A percentile compares a stretch with the other conserved stretches of the same genome.
Evolutionary conservation across 2,329 filamentous ascomycete genomes (phyloP).

Genomic region (Cordyceps tenuipes): DNA sequence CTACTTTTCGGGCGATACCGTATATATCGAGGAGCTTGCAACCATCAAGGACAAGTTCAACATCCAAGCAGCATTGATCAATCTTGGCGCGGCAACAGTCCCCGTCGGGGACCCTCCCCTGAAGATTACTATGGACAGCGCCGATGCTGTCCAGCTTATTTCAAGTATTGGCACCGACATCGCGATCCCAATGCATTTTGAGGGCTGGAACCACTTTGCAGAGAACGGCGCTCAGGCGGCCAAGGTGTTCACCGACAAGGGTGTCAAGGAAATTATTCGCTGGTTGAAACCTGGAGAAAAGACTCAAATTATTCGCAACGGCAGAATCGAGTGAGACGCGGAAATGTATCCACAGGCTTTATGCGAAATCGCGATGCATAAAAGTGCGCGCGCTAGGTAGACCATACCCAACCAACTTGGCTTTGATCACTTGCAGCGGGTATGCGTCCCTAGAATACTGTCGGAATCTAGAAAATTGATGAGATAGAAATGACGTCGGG

Average conservation of each 20-base stretch:
- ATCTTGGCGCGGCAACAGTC: constrained; percentile 29
- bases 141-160: constrained; percentile 30
- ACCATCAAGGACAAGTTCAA: constrained; percentile 28
- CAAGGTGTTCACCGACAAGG: constrained; percentile 25
- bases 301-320: constrained; percentile 8
- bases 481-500: neutral
- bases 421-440: neutral
- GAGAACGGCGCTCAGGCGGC: constrained; percentile 25
- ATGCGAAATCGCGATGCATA: too few relatives aligned
- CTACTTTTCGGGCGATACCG: constrained; percentile 41
- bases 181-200: constrained; percentile 39
- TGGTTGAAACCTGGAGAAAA: constrained; percentile 25
- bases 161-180: constrained; percentile 31
- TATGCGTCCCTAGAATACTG: neutral
- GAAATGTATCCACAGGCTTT: neutral
- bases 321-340: neutral
- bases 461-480: neutral
- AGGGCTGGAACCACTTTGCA: constrained; percentile 37
- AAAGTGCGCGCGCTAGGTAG: neutral
- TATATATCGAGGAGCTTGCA: constrained; percentile 34
- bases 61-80: constrained; percentile 31
- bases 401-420: neutral
- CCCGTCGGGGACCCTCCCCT: constrained; percentile 19
- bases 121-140: constrained; percentile 37
- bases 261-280: constrained; percentile 24